A percentile compares a stretch with the other conserved stretches of the same genome.
Evolutionary conservation across 202 grass and related monocot species (phyloP).

Genomic region (Digitaria exilis): DNA sequence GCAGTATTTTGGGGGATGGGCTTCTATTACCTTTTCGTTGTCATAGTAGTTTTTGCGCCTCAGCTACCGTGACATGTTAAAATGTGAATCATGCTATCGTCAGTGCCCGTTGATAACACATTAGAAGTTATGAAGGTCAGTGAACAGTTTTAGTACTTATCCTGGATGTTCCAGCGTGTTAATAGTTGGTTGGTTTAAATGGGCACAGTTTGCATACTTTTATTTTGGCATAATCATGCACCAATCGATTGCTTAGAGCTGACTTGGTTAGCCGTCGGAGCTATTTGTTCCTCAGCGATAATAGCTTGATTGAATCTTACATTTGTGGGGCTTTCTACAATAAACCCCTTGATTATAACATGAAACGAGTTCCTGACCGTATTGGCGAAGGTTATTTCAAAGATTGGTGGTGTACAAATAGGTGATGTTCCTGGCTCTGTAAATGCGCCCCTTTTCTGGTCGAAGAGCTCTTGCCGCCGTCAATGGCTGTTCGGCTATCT

Average conservation of each 20-base stretch:
- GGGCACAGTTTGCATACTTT: neutral
- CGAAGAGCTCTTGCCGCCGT: too few species aligned
- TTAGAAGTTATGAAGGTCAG: neutral
- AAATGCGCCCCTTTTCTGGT: neutral
- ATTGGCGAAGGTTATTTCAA: neutral
- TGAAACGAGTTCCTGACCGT: too few species aligned
- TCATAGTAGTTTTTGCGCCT: slow-evolving; percentile 38
- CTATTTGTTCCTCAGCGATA: neutral
- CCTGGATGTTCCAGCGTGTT: neutral
- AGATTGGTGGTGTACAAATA: too few species aligned
- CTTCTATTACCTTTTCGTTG: slow-evolving; percentile 40
- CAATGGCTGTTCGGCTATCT: too few species aligned
- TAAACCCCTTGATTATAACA: neutral
- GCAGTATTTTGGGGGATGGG: slow-evolving; percentile 40
- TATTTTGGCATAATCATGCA: neutral
- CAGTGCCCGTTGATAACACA: slow-evolving; percentile 19
- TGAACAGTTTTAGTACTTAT: neutral
- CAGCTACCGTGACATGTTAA: neutral
- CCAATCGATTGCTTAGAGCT: neutral
- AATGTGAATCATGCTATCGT: neutral
- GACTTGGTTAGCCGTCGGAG: neutral
- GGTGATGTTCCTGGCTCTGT: neutral
- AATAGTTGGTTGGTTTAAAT: neutral
- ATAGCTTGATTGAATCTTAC: neutral
- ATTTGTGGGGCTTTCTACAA: neutral